A percentile compares a stretch with the other conserved stretches of the same genome.
Conservation (phyloP, 768 basidiomycete genomes). For the Pholiota molesta region DNA sequence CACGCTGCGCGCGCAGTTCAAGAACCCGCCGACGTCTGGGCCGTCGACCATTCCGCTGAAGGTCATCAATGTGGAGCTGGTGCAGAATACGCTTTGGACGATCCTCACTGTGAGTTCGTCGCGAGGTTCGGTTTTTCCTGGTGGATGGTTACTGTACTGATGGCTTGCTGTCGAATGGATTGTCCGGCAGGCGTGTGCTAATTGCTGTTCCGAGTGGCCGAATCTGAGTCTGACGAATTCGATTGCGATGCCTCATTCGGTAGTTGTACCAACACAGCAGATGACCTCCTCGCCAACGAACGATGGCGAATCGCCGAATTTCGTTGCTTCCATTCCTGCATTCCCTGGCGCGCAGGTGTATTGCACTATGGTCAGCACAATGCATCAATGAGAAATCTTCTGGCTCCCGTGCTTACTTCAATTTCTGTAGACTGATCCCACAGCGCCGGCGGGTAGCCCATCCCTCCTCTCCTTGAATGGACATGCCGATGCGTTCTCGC, state of each 20-base stretch:
- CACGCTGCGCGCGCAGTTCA: slow-evolving; percentile 37
- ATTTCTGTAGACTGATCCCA: slow-evolving; percentile 26
- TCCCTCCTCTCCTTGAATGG: slow-evolving; percentile 41
- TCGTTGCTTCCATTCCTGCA: slow-evolving; percentile 46
- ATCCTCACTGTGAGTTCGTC: slow-evolving; percentile 40
- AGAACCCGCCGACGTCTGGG: slow-evolving; percentile 33
- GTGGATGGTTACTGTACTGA: background rate
- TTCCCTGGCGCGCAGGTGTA: slow-evolving; percentile 46
- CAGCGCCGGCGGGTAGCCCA: slow-evolving; percentile 29
- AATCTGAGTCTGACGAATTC: slow-evolving; percentile 40
- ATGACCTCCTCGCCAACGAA: slow-evolving; percentile 40
- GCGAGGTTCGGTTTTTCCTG: background rate
- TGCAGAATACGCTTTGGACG: slow-evolving; percentile 40
- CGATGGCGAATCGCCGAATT: slow-evolving; percentile 45
- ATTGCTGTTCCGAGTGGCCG: slow-evolving; percentile 48
- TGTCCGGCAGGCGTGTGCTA: slow-evolving; percentile 36
- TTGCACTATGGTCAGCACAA: slow-evolving; percentile 38
- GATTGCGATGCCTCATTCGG: slow-evolving; percentile 41
- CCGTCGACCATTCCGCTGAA: slow-evolving; percentile 34
- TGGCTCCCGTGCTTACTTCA: too few relatives aligned
- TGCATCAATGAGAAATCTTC: too few relatives aligned
- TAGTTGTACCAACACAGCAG: slow-evolving; percentile 37
- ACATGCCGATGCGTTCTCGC: slow-evolving; percentile 41
- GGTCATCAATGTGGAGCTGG: slow-evolving; percentile 41
- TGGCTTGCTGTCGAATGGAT: background rate